phyloP scores from a whole-genome alignment of 352 stramenopile species.

The Phytophthora quininea region DNA sequence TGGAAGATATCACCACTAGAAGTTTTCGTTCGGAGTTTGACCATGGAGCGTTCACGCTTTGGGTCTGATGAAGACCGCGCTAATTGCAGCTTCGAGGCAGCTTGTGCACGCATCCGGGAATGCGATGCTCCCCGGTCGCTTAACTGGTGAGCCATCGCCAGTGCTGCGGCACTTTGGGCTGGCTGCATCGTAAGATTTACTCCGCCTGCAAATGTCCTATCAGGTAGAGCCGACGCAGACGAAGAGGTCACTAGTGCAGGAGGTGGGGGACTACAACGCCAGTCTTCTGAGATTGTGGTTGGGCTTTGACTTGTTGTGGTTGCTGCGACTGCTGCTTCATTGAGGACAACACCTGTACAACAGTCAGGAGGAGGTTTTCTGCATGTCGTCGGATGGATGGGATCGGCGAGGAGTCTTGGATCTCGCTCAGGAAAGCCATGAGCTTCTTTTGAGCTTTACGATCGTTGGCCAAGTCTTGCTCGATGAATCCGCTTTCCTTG shows the following conservation, averaged over 20 bases:
- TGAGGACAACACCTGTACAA: conserved; percentile 62
- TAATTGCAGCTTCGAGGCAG: conserved; percentile 70
- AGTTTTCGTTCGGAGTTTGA: conserved; percentile 67
- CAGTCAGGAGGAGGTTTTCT: conserved; percentile 68
- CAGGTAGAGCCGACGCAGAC: conserved; percentile 33
- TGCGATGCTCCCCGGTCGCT: conserved; percentile 37
- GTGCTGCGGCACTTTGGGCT: conserved; percentile 26
- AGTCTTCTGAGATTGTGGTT: conserved; percentile 22
- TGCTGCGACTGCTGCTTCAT: conserved; percentile 54
- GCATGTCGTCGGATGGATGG: conserved; percentile 78
- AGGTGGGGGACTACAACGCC: conserved; percentile 23
- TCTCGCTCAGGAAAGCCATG: conserved; percentile 72
- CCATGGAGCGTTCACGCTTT: conserved; percentile 69
- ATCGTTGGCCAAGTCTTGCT: conserved; percentile 72
- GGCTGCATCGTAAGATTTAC: conserved; percentile 25
- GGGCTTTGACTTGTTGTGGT: conserved; percentile 25
- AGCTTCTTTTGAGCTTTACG: conserved; percentile 80
- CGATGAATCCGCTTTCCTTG: conserved; percentile 86
- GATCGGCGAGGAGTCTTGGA: conserved; percentile 77
- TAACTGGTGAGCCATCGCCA: conserved; percentile 35
- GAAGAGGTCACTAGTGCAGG: conserved; percentile 36
- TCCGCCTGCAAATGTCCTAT: conserved; percentile 16
- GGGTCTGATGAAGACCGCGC: conserved; percentile 77
- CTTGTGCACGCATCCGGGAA: conserved; percentile 47
- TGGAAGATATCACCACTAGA: conserved; percentile 63